Evolutionary conservation across 768 basidiomycete genomes (phyloP), one percentile per base, ranked within the genome.

Genomic region (Leucogyrophana mollusca): DNA sequence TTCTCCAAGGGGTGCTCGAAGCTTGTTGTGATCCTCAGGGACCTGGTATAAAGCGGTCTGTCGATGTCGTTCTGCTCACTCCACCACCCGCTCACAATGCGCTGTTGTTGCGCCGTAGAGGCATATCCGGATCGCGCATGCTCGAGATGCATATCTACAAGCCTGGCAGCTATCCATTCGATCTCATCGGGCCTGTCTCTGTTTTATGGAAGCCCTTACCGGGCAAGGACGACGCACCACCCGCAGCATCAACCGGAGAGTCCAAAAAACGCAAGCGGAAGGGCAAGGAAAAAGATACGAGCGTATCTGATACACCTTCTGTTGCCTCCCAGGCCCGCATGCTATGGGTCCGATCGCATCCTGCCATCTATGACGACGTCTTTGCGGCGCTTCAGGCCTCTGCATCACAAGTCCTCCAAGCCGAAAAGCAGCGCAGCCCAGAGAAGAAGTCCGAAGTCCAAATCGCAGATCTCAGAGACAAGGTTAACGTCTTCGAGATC

Each of bases 401-500:
- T 2, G 76, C 79, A 20, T 83, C 83, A 0, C 56, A 67, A 27
- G 70, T 69, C 3, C 60, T 87, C 9, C 73, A 77, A 22, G 59
- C 59, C 14, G 60, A 60, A 20, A 66, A 57, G 44, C 51, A 55
- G 41, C 56, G 50, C 10, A 43, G 60, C 20, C 51, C 56, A 9
- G 52, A 54, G 2, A 47, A 51, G 18, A 40, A 52, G 4, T 60
- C 54, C 10, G 70, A 74, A 17, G 64, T 93, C 9, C 83, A 90
- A 53, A 73, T 94, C 13, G 72, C 76, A 6, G 89, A 94, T 60
- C 62, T 94, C 39, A 71, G 85, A 45, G 81, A 80, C 2, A 78
- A 82, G 40, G 55, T 92, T 34, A 89, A 88, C 50, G 74, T 83
- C 4, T 95, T 95, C 55, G 94, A 98, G 62, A 79, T 97, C 25